A percentile compares a stretch with the other conserved stretches of the same genome.
These are phyloP conservation scores for Tricholoma sp. DNA, from an alignment of 768 basidiomycete genomes.

Conservation along the genomic window DNA sequence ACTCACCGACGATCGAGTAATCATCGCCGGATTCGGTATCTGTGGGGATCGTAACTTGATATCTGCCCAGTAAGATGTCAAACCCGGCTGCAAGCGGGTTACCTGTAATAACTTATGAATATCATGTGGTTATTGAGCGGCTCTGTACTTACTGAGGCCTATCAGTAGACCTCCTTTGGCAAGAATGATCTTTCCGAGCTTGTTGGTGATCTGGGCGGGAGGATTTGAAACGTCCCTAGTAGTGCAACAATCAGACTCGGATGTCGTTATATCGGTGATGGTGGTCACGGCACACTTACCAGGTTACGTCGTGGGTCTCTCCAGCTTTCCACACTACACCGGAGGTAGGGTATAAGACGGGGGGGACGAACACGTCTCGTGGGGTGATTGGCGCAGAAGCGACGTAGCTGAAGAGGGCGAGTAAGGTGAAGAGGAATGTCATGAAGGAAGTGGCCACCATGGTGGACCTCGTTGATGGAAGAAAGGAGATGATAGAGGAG, in stretches of 20 bases:
- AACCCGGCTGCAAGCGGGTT: conserved; percentile 29
- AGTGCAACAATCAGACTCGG: not conserved
- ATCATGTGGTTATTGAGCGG: not conserved
- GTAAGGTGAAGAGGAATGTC: conserved; percentile 15
- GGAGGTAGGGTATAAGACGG: conserved; percentile 30
- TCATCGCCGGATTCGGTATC: conserved; percentile 25
- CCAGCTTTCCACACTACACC: conserved; percentile 38
- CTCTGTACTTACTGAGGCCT: conserved; percentile 19
- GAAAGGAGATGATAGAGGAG: not conserved
- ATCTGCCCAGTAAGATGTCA: conserved; percentile 30
- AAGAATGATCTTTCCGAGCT: conserved; percentile 36
- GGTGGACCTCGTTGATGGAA: conserved; percentile 5
- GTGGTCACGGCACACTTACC: conserved; percentile 26
- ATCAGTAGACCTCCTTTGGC: conserved; percentile 27
- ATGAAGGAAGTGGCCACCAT: conserved; percentile 11
- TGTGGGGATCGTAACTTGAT: conserved; percentile 30
- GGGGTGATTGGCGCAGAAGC: conserved; percentile 25
- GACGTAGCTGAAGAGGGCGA: conserved; percentile 22
- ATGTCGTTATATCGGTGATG: not conserved
- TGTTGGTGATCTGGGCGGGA: conserved; percentile 46
- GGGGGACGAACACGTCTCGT: conserved; percentile 48
- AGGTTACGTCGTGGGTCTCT: conserved; percentile 35
- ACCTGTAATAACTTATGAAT: conserved; percentile 16
- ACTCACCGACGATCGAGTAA: conserved; percentile 38
- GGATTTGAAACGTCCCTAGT: conserved; percentile 34